Evolutionary conservation across 1,284 basidiomycete species (phyloP), one percentile per base, ranked within the genome.

Genomic region (Apiotrichum laibachii): DNA sequence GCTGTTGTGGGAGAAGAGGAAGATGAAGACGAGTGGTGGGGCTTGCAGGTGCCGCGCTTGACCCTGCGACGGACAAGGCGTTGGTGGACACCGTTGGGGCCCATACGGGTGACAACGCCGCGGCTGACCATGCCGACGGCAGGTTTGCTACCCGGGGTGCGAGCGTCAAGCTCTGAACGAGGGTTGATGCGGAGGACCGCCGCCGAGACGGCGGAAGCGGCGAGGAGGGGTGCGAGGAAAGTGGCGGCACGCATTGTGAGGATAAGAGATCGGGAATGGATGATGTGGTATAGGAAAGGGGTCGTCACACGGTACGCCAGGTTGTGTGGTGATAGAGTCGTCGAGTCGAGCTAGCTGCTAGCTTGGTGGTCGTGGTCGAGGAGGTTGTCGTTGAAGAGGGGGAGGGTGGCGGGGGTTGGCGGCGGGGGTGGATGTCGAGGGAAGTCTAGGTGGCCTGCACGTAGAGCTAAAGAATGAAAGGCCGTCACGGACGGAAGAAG

Each of bases 401-500:
- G 10, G 26, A 2, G 9, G 34, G 18, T 9, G 31, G 12, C n/a
- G 22, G 31, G 1, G 35, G 33, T 37, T 19, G 47, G 8, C 15
- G 6, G 11, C 26, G 2, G 8, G 31, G 45, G 10, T 19, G 33
- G 34, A n/a, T n/a, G n/a, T n/a, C n/a, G 9, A 21, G 8, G 8
- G 21, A 2, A 6, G 19, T 44, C 37, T 19, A 33, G 15, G 49
- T 40, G 49, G 15, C 49, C 49, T 39, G 49, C 49, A 50, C 49
- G 49, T 33, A 50, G 37, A 34, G 39, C 3, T 7, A 49, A 50
- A 50, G 49, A 50, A 21, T 22, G 49, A 39, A 33, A 40, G 16
- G 49, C 49, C 49, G 49, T 50, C 49, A 19, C 49, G 18, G 49
- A 50, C 49, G 49, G 49, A 5, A 35, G 47, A 16, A 35, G 47